These are phyloP conservation scores for Aspergillus nidulans DNA, from an alignment of 495 filamentous ascomycete species.

Conservation along the genomic window DNA sequence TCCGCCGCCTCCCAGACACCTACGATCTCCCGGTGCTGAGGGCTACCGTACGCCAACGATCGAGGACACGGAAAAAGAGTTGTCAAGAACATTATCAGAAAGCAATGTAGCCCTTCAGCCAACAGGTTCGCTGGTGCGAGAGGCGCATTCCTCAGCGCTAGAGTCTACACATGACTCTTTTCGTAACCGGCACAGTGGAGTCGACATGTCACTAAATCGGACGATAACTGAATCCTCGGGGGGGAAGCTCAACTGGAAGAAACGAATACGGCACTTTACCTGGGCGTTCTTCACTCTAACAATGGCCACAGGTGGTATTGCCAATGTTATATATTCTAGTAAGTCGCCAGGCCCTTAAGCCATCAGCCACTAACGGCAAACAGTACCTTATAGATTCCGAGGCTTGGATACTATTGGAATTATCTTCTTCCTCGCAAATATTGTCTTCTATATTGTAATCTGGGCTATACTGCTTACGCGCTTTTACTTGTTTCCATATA, in stretches of 20 bases:
- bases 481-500: conserved; percentile 67
- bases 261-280: conserved; percentile 48
- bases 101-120: conserved; percentile 7
- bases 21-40: conserved; percentile 42
- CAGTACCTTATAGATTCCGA: conserved; percentile 65
- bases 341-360: conserved; percentile 11
- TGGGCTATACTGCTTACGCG: conserved; percentile 61
- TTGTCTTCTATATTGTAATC: conserved; percentile 67
- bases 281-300: conserved; percentile 73
- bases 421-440: conserved; percentile 71
- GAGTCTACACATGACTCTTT: conserved; percentile 23
- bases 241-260: conserved; percentile 37
- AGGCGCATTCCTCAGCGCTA: conserved; percentile 34
- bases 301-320: conserved; percentile 82
- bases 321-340: conserved; percentile 72
- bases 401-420: conserved; percentile 70
- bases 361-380: conserved; percentile 4
- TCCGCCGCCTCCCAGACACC: conserved; percentile 33
- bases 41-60: conserved; percentile 49
- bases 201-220: conserved; percentile 9
- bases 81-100: conserved; percentile 22
- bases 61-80: conserved; percentile 37
- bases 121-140: conserved; percentile 12
- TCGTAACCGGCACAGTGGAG: conserved; percentile 21
- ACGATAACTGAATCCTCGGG: conserved; percentile 15